A percentile compares a stretch with the other conserved stretches of the same genome.
phyloP scores from a whole-genome alignment of 1,284 basidiomycete genomes.

The Irpex sp. region DNA sequence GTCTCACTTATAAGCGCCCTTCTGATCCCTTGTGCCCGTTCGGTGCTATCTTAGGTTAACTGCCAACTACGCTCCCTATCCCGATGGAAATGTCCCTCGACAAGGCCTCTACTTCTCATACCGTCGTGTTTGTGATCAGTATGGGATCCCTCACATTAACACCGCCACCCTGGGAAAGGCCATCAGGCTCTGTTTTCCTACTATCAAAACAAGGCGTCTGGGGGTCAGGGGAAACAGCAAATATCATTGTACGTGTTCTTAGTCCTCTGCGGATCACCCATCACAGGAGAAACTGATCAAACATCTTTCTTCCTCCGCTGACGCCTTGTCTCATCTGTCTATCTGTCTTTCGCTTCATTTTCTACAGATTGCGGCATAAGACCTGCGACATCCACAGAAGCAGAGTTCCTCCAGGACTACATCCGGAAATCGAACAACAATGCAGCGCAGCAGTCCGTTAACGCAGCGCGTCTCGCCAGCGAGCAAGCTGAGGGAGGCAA shows the following conservation, averaged over 20 bases:
- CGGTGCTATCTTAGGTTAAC: conserved; percentile 55
- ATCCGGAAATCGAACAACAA: conserved; percentile 85
- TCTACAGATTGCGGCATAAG: conserved; percentile 81
- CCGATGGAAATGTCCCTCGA: conserved; percentile 84
- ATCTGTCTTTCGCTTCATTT: conserved; percentile 21
- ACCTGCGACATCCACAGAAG: conserved; percentile 83
- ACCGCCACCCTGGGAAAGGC: conserved; percentile 93
- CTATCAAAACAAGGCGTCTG: conserved; percentile 89
- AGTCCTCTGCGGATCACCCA: conserved; percentile 23
- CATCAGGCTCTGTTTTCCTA: conserved; percentile 87
- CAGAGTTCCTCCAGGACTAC: conserved; percentile 87
- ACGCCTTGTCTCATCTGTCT: background rate
- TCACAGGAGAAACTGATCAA: conserved; percentile 28
- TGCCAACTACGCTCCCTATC: conserved; percentile 86
- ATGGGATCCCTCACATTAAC: conserved; percentile 90
- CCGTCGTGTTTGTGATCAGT: conserved; percentile 84
- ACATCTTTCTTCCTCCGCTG: conserved; percentile 7
- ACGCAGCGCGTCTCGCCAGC: conserved; percentile 62
- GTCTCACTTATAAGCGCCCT: conserved; percentile 11
- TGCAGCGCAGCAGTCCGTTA: conserved; percentile 68
- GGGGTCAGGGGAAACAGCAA: conserved; percentile 91
- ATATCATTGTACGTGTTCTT: conserved; percentile 73
- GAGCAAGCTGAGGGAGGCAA: conserved; percentile 55
- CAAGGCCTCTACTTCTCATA: conserved; percentile 91
- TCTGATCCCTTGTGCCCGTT: conserved; percentile 2